A percentile compares a stretch with the other conserved stretches of the same genome.
These are phyloP conservation scores for Triadica sebifera DNA, from an alignment of 345 rosid species.

Conservation along the genomic window DNA sequence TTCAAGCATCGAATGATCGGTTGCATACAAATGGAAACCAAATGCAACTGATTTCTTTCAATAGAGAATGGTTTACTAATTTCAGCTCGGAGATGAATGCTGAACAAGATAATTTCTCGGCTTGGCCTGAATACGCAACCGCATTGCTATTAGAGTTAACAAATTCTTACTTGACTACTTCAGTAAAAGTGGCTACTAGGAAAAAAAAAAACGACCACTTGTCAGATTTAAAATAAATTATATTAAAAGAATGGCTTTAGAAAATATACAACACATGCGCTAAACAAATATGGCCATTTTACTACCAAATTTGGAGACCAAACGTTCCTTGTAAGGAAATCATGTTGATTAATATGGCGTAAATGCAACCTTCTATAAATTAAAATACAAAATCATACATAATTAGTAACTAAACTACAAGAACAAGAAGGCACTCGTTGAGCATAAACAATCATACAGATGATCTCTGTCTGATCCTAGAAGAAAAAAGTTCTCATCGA, in stretches of 20 bases:
- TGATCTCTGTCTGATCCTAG: slow-evolving; percentile 9
- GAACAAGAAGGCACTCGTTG: slow-evolving; percentile 5
- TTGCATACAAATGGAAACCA: too few relatives aligned
- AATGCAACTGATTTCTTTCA: too few relatives aligned
- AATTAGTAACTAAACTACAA: background rate
- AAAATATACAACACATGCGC: background rate
- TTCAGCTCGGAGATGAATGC: too few relatives aligned
- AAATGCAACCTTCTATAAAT: background rate
- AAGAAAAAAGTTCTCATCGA: background rate
- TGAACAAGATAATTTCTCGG: too few relatives aligned
- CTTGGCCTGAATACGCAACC: too few relatives aligned
- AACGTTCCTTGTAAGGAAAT: background rate
- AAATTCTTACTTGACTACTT: too few relatives aligned
- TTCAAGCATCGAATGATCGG: too few relatives aligned
- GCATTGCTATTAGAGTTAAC: too few relatives aligned
- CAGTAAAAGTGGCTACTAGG: background rate
- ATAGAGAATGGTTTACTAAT: too few relatives aligned
- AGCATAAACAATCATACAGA: slow-evolving; percentile 20
- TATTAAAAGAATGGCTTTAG: background rate
- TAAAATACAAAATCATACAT: background rate
- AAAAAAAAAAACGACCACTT: background rate
- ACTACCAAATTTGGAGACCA: background rate
- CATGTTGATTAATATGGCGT: background rate
- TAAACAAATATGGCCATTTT: background rate
- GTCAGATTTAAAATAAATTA: too few relatives aligned